Percentiles rank a stretch among this genome's conserved stretches.
Evolutionary conservation across 768 basidiomycete genomes (phyloP).

Genomic region (Mycena olivaceomarginata): DNA sequence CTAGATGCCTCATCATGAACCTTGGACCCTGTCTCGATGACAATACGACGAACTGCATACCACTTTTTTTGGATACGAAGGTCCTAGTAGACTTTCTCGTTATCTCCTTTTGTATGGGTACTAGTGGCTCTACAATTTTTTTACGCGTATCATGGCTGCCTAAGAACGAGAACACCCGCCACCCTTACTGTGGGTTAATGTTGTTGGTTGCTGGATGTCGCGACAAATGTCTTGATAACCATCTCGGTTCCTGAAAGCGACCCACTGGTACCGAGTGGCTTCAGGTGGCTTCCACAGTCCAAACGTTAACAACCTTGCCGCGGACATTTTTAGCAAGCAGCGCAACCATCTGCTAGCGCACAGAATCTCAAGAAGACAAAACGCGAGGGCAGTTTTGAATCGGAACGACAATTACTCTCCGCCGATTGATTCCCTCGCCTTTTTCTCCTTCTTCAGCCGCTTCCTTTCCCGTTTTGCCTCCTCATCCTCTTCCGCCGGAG

Average conservation of each 20-base stretch:
- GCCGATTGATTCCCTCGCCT: constrained; percentile 66
- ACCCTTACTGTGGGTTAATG: too few species aligned
- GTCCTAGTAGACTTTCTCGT: constrained; percentile 43
- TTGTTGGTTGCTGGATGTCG: too few species aligned
- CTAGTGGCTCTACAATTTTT: constrained; percentile 18
- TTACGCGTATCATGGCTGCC: background rate
- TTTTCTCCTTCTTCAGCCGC: constrained; percentile 82
- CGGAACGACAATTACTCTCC: constrained; percentile 52
- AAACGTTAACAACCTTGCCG: too few species aligned
- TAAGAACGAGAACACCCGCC: background rate
- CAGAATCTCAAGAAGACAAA: background rate
- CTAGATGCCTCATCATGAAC: constrained; percentile 45
- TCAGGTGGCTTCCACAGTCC: too few species aligned
- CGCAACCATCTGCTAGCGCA: too few species aligned
- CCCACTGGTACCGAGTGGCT: too few species aligned
- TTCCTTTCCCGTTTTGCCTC: constrained; percentile 79
- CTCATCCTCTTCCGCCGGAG: constrained; percentile 68
- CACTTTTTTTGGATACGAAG: constrained; percentile 18
- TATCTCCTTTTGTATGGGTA: constrained; percentile 25
- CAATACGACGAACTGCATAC: constrained; percentile 30
- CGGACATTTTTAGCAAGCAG: too few species aligned
- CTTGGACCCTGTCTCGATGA: constrained; percentile 38
- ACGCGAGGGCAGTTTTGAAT: background rate
- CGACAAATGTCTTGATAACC: too few species aligned
- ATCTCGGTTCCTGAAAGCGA: too few species aligned